phyloP scores from a whole-genome alignment of 2,329 filamentous ascomycete species.

The Hymenoscyphus repandus region DNA sequence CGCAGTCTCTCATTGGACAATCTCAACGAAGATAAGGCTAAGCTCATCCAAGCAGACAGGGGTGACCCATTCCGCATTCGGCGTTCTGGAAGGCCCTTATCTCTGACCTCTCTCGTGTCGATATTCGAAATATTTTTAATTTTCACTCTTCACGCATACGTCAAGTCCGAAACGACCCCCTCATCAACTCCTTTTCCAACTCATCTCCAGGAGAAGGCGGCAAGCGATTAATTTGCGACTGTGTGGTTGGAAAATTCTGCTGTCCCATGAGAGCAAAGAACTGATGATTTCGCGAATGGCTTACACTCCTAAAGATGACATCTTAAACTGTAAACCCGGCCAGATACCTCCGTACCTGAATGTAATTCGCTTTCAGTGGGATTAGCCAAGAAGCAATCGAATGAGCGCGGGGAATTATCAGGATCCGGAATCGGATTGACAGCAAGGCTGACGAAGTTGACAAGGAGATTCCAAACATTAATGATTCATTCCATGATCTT shows the following conservation, averaged over 20 bases:
- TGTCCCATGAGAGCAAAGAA: slow-evolving; percentile 1
- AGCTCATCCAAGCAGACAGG: not conserved
- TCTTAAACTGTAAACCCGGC: too few species aligned
- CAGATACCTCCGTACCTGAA: too few species aligned
- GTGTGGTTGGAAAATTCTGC: slow-evolving; percentile 2
- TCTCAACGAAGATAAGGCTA: slow-evolving; percentile 16
- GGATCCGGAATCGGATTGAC: not conserved
- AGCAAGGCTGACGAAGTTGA: too few species aligned
- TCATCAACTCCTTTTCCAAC: not conserved
- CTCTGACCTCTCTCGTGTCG: slow-evolving; percentile 13
- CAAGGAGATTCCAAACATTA: too few species aligned
- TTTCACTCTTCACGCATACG: slow-evolving; percentile 3
- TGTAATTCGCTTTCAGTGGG: too few species aligned
- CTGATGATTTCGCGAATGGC: too few species aligned
- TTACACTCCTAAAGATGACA: too few species aligned
- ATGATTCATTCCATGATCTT: too few species aligned
- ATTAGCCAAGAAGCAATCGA: not conserved
- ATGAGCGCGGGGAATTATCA: not conserved
- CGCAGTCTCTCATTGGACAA: slow-evolving; percentile 3
- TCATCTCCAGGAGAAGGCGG: not conserved
- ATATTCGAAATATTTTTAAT: slow-evolving; percentile 4
- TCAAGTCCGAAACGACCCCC: not conserved
- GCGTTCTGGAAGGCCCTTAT: slow-evolving; percentile 12
- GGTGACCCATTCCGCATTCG: not conserved
- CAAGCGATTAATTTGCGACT: not conserved